These are phyloP conservation scores for Beauveria asiatica DNA, from an alignment of 2,329 filamentous ascomycete genomes.

Conservation along the genomic window DNA sequence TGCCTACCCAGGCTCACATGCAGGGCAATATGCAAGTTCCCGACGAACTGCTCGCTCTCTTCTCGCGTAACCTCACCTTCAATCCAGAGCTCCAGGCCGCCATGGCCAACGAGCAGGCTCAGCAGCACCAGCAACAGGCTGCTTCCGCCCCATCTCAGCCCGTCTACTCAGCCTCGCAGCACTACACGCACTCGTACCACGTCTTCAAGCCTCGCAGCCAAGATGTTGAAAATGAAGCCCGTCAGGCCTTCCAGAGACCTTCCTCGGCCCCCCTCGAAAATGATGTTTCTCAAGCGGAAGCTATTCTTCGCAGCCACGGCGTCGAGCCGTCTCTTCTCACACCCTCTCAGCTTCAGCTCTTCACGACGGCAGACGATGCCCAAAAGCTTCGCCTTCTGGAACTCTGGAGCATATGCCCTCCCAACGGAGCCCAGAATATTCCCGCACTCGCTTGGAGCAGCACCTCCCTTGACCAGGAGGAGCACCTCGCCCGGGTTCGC, in stretches of 20 bases:
- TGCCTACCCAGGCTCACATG: constrained; percentile 28
- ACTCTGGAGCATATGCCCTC: constrained; percentile 76
- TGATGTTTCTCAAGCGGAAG: constrained; percentile 43
- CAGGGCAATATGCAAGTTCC: constrained; percentile 52
- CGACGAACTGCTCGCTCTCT: constrained; percentile 75
- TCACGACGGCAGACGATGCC: constrained; percentile 62
- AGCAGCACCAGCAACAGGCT: constrained; percentile 16
- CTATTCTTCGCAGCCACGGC: constrained; percentile 54
- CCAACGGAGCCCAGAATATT: constrained; percentile 47
- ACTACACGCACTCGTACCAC: constrained; percentile 78
- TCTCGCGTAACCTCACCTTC: constrained; percentile 67
- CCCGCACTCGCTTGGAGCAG: constrained; percentile 43
- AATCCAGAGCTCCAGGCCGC: constrained; percentile 29
- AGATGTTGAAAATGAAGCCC: constrained; percentile 17
- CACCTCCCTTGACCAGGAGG: constrained; percentile 48
- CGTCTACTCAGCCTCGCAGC: constrained; percentile 70
- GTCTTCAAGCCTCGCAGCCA: constrained; percentile 26
- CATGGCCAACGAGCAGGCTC: constrained; percentile 20
- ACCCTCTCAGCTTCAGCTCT: constrained; percentile 67
- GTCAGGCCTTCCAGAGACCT: constrained; percentile 32
- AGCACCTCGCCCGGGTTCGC: constrained; percentile 50
- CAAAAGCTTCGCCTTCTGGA: constrained; percentile 71
- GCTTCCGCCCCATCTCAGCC: constrained; percentile 12
- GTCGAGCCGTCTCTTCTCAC: constrained; percentile 64
- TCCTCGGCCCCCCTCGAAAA: constrained; percentile 43